A percentile compares a stretch with the other conserved stretches of the same genome.
These are phyloP conservation scores for Lenzites betulinus DNA, from an alignment of 768 basidiomycete genomes.

Conservation along the genomic window DNA sequence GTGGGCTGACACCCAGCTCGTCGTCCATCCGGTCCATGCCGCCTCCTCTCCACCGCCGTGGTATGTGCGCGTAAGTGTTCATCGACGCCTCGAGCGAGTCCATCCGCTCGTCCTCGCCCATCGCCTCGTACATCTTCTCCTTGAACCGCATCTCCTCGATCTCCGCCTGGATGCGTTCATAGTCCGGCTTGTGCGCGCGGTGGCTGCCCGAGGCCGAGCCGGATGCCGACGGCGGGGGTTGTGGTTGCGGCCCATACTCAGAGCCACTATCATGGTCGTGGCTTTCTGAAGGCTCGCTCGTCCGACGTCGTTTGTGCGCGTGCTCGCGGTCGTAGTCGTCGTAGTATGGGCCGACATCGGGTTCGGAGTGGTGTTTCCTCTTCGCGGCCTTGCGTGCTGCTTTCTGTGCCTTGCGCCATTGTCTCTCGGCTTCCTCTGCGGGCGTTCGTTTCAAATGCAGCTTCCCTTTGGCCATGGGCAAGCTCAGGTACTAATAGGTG, in stretches of 20 bases:
- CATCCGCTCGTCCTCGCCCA: constrained; percentile 72
- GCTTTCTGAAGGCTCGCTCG: constrained; percentile 8
- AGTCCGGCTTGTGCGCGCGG: constrained; percentile 40
- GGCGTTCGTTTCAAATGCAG: constrained; percentile 43
- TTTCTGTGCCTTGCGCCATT: constrained; percentile 44
- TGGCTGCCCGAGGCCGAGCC: constrained; percentile 19
- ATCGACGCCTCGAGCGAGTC: constrained; percentile 63
- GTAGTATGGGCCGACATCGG: constrained; percentile 18
- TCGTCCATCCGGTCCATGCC: constrained; percentile 44
- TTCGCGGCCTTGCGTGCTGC: constrained; percentile 51
- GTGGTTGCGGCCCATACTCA: constrained; percentile 33
- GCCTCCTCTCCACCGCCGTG: constrained; percentile 60
- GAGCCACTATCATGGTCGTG: constrained; percentile 24
- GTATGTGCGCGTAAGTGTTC: constrained; percentile 72
- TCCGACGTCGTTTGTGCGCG: constrained; percentile 19
- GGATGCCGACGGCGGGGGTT: constrained; percentile 14
- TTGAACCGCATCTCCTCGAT: constrained; percentile 67
- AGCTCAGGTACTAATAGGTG: no score
- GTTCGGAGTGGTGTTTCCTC: constrained; percentile 25
- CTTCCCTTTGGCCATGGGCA: constrained; percentile 25
- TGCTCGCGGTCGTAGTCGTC: constrained; percentile 12
- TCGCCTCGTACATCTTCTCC: constrained; percentile 71
- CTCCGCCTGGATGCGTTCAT: constrained; percentile 52
- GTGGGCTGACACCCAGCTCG: constrained; percentile 44
- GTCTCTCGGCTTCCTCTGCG: constrained; percentile 39